Conservation (phyloP, 768 basidiomycete species). For the Gelatoporia subvermispora region DNA sequence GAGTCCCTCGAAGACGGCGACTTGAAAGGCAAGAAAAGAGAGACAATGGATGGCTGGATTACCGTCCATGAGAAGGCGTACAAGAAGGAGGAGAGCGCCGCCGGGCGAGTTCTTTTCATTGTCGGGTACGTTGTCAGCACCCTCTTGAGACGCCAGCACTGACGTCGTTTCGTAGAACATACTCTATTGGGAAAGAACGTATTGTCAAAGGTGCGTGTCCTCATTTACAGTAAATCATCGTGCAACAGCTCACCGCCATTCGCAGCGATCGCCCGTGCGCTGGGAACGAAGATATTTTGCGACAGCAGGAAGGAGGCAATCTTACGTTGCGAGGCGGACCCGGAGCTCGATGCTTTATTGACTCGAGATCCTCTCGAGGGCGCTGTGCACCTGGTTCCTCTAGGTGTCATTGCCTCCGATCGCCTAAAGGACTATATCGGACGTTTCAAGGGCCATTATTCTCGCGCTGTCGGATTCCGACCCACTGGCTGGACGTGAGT, state of each 20-base stretch:
- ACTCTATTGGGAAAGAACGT: conserved; percentile 96
- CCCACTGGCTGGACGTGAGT: conserved; percentile 97
- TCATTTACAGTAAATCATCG: background rate
- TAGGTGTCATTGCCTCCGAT: conserved; percentile 72
- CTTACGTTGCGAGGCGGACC: conserved; percentile 78
- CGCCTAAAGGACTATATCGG: conserved; percentile 72
- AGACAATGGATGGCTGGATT: conserved; percentile 50
- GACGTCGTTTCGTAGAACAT: conserved; percentile 53
- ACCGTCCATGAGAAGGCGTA: conserved; percentile 21
- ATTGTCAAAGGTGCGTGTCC: conserved; percentile 78
- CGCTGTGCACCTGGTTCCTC: conserved; percentile 81
- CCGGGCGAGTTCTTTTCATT: conserved; percentile 49
- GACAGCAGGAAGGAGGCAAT: conserved; percentile 81
- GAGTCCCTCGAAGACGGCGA: conserved; percentile 24
- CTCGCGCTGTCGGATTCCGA: conserved; percentile 73
- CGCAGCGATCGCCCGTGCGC: conserved; percentile 76
- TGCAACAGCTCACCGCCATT: background rate
- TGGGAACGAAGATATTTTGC: conserved; percentile 83
- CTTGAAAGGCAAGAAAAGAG: conserved; percentile 15
- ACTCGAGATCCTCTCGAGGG: conserved; percentile 73
- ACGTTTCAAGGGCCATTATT: conserved; percentile 67
- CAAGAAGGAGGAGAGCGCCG: conserved; percentile 33
- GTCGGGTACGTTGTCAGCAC: conserved; percentile 52
- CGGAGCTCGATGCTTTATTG: conserved; percentile 73
- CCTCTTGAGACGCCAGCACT: background rate